Evolutionary conservation across 2,329 filamentous ascomycete genomes (phyloP).

Genomic region (Parastagonospora nodorum): DNA sequence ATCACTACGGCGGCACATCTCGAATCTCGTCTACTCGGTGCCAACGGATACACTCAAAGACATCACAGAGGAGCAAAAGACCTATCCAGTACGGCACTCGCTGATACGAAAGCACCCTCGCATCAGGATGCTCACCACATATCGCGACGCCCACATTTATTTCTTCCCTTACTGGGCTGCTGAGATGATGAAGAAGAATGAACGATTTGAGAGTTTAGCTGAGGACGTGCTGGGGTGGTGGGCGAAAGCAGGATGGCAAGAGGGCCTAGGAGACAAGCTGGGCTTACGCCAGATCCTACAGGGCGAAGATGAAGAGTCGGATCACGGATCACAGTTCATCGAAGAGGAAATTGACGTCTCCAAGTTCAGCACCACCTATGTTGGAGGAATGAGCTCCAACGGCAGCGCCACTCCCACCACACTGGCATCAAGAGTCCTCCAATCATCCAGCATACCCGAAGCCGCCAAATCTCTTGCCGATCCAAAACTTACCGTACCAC

Average conservation of each 20-base stretch:
- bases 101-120: constrained; percentile 76
- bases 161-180: constrained; percentile 91
- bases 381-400: constrained; percentile 23
- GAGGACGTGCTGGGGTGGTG: constrained; percentile 95
- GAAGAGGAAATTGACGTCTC: constrained; percentile 62
- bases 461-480: constrained; percentile 33
- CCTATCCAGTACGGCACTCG: constrained; percentile 74
- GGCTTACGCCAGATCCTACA: constrained; percentile 70
- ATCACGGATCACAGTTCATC: constrained; percentile 39
- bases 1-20: constrained; percentile 70
- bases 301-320: constrained; percentile 48
- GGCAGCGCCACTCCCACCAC: constrained; percentile 13
- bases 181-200: constrained; percentile 79
- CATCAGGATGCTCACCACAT: constrained; percentile 79
- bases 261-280: constrained; percentile 77
- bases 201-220: constrained; percentile 82
- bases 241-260: constrained; percentile 93
- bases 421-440: constrained; percentile 45
- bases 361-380: constrained; percentile 58
- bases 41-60: constrained; percentile 90
- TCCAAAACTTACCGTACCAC: constrained; percentile 62
- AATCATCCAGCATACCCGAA: constrained; percentile 34
- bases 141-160: constrained; percentile 93
- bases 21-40: constrained; percentile 82
- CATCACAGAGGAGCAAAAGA: constrained; percentile 74